Base-by-base conservation (phyloP, 2,329 filamentous ascomycete genomes). In the Penicillium verrucosum region DNA sequence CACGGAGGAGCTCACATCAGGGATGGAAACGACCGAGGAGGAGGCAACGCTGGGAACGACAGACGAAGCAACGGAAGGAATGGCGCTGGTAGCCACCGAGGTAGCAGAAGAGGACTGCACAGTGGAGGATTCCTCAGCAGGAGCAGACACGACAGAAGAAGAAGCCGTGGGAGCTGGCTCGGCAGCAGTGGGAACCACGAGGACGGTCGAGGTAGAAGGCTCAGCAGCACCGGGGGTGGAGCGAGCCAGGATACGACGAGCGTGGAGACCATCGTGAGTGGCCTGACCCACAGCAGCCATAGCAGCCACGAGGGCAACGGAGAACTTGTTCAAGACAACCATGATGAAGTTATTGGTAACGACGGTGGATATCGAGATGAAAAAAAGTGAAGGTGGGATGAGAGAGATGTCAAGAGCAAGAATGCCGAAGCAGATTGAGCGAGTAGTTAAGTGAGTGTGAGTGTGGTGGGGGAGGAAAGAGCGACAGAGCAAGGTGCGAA, bases 221-320 rank as follows among this genome's bases (percentile, higher is more conserved):
- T 47, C 51, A 23, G 58, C 50, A n/a, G 58, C 8, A 18, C 27
- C n/a, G 23, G 50, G 41, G 62, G 56, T 59, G 54, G 57, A 55
- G 49, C 64, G 62, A 42, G 60, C 48, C 47, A 36, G 55, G 53
- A 66, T 51, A 41, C 62, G 66, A 57, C 66, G 69, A 48, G 64
- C 65, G 36, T 65, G 65, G 27, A 65, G 60, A 46, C 57, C 64
- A 40, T 71, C 64, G 52, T 64, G 62, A 40, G 62, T 65, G 49
- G 75, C 74, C 56, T 75, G 68, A 45, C 67, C 66, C 36, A 72
- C 50, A 36, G 72, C 67, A 53, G 71, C 74, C 52, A 76, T 62
- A 47, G 69, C 68, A 27, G 70, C 71, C 50, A 75, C 61, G 45
- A 75, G 63, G 54, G 67, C 70, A 52, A 75, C 41, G 41, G 72